phyloP scores from a whole-genome alignment of 208 protist species.

The Naegleria gruberi region DNA sequence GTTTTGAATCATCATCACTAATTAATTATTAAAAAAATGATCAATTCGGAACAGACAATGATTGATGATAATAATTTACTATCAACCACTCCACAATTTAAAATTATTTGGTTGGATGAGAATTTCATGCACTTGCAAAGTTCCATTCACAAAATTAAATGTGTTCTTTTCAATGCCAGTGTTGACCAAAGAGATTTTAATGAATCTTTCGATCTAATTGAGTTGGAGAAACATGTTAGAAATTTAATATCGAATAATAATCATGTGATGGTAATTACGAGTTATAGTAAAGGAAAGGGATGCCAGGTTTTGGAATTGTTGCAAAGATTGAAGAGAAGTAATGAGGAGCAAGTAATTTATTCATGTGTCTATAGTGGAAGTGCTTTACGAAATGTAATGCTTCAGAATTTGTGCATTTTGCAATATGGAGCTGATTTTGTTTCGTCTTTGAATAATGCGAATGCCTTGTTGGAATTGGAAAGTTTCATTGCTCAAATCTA shows the following conservation, averaged over 20 bases:
- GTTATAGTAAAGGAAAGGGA: background rate
- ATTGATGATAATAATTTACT: no score
- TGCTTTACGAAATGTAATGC: background rate
- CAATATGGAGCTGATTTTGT: background rate
- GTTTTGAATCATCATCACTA: no score
- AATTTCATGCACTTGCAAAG: background rate
- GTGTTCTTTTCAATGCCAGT: background rate
- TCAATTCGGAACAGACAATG: no score
- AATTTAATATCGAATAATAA: background rate
- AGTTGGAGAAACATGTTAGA: background rate
- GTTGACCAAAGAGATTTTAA: background rate
- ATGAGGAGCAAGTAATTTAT: background rate
- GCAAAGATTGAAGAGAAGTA: background rate
- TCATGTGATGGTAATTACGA: background rate
- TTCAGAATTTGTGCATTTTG: background rate
- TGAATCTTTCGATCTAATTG: background rate
- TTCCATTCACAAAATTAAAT: background rate
- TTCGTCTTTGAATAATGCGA: background rate
- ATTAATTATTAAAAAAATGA: no score
- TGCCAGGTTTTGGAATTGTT: background rate
- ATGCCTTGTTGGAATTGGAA: background rate
- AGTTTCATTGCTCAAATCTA: background rate
- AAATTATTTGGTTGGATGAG: background rate
- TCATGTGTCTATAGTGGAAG: background rate
- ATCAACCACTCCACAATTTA: background rate